Conservation (phyloP, 768 basidiomycete species). For the Chalciporus chontae region DNA sequence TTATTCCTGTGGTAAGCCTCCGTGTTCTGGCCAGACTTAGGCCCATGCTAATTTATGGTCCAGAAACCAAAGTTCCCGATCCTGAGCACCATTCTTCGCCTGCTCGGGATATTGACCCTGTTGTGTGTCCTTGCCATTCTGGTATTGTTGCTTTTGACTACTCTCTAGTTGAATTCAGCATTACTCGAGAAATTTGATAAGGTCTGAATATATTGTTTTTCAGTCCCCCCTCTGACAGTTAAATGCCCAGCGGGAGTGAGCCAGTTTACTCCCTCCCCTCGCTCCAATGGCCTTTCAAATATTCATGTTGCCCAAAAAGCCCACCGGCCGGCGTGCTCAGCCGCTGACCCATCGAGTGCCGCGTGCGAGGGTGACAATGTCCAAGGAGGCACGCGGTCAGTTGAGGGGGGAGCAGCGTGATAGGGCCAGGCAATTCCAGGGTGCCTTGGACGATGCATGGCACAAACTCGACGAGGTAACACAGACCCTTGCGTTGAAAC, state of each 20-base stretch:
- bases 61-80: neutral
- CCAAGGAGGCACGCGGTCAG: conserved; percentile 1
- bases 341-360: too few species aligned
- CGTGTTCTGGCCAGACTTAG: too few species aligned
- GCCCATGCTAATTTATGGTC: neutral
- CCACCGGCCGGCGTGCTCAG: too few species aligned
- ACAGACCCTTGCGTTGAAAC: neutral
- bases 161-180: too few species aligned
- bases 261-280: too few species aligned
- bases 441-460: conserved; percentile 1
- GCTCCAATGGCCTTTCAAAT: too few species aligned
- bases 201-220: too few species aligned
- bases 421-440: neutral
- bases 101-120: neutral
- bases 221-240: too few species aligned
- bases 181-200: too few species aligned
- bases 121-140: neutral
- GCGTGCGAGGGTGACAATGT: neutral
- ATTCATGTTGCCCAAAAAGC: too few species aligned
- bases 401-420: neutral
- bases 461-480: conserved; percentile 1
- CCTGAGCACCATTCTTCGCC: neutral
- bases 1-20: neutral
- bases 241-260: too few species aligned
- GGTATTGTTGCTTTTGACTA: too few species aligned